A percentile compares a stretch with the other conserved stretches of the same genome.
Evolutionary conservation across 495 filamentous ascomycete species (phyloP).

Genomic region (Elaphomyces granulatus): DNA sequence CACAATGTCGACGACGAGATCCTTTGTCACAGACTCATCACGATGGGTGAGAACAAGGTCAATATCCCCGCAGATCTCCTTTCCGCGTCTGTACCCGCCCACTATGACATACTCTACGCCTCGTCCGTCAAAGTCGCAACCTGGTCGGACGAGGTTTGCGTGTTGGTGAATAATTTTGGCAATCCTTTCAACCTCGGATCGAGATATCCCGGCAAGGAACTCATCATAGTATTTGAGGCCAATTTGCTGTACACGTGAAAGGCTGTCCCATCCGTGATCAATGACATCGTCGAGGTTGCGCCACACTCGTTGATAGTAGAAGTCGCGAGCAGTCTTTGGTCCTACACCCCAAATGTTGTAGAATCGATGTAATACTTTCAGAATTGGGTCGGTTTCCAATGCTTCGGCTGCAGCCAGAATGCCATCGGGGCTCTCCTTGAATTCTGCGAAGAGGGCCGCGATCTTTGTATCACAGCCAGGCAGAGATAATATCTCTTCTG

Average conservation of each 20-base stretch:
- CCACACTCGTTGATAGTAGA: slow-evolving; percentile 68
- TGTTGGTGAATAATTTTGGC: slow-evolving; percentile 43
- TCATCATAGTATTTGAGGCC: slow-evolving; percentile 95
- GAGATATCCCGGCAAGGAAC: slow-evolving; percentile 54
- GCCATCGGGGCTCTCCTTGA: slow-evolving; percentile 39
- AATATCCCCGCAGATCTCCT: slow-evolving; percentile 59
- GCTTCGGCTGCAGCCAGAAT: slow-evolving; percentile 46
- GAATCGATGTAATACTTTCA: slow-evolving; percentile 53
- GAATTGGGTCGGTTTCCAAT: slow-evolving; percentile 45
- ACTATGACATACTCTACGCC: slow-evolving; percentile 61
- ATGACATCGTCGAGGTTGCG: slow-evolving; percentile 68
- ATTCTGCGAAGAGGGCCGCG: slow-evolving; percentile 65
- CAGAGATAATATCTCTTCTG: slow-evolving; percentile 50
- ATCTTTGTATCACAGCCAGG: slow-evolving; percentile 78
- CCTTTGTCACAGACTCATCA: slow-evolving; percentile 46
- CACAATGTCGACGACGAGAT: slow-evolving; percentile 55
- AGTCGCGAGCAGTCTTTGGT: slow-evolving; percentile 67
- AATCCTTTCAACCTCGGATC: slow-evolving; percentile 61
- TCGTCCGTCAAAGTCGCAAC: slow-evolving; percentile 12
- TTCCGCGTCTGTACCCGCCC: slow-evolving; percentile 77
- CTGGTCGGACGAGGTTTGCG: slow-evolving; percentile 36
- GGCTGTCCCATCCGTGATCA: slow-evolving; percentile 60
- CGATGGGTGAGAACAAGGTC: slow-evolving; percentile 77
- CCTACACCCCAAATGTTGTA: slow-evolving; percentile 82
- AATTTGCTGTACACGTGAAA: slow-evolving; percentile 78